Conservation (phyloP, 108 stramenopile species). For the Skeletonema grethae region DNA sequence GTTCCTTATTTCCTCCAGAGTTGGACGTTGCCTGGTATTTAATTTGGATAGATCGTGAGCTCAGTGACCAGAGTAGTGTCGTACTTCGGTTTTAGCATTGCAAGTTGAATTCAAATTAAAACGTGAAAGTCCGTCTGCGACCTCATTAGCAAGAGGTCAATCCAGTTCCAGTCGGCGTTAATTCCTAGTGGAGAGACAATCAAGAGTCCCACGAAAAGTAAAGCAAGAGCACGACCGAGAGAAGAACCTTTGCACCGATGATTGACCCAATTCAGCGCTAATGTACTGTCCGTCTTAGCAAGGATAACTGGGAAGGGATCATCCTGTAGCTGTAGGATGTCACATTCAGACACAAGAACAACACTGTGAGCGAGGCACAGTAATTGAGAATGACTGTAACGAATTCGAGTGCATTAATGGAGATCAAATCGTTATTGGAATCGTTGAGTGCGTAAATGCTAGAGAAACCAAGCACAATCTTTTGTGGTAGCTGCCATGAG, state of each 20-base stretch:
- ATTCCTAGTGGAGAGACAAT: slow-evolving; percentile 16
- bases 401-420: slow-evolving; percentile 25
- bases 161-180: slow-evolving; percentile 26
- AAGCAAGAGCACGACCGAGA: slow-evolving; percentile 11
- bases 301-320: neutral
- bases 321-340: neutral
- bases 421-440: neutral
- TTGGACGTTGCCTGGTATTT: neutral
- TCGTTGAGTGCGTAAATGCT: neutral
- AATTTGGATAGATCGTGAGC: neutral
- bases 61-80: slow-evolving; percentile 11
- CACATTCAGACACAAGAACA: neutral
- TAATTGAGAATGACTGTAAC: slow-evolving; percentile 25
- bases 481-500: neutral
- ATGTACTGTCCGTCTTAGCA: neutral
- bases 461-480: neutral
- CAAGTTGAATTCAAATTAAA: neutral
- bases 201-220: slow-evolving; percentile 12
- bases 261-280: slow-evolving; percentile 9
- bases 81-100: slow-evolving; percentile 13
- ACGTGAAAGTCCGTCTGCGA: slow-evolving; percentile 39
- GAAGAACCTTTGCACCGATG: slow-evolving; percentile 13
- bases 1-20: slow-evolving; percentile 2
- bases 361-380: neutral
- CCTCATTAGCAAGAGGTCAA: slow-evolving; percentile 2